A percentile compares a stretch with the other conserved stretches of the same genome.
phyloP scores from a whole-genome alignment of 2,329 filamentous ascomycete genomes.

The Aspergillus hiratsukae region DNA sequence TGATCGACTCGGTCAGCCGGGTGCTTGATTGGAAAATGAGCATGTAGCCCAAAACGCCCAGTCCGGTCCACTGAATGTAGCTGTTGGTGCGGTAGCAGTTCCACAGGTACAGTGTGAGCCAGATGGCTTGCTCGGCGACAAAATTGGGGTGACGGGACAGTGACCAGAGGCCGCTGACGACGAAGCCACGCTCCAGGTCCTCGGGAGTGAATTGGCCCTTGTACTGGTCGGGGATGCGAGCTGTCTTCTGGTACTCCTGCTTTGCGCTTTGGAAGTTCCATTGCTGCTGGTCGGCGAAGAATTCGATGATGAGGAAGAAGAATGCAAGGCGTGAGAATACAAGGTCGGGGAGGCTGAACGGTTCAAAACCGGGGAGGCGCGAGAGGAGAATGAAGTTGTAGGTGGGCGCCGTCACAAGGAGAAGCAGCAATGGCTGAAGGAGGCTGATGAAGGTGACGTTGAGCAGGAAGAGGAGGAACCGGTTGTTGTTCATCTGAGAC shows the following conservation, averaged over 20 bases:
- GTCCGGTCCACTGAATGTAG: constrained; percentile 71
- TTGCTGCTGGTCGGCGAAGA: constrained; percentile 85
- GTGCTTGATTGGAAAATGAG: constrained; percentile 87
- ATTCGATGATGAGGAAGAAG: constrained; percentile 61
- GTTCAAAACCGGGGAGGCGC: constrained; percentile 52
- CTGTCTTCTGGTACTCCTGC: constrained; percentile 65
- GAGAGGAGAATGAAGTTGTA: constrained; percentile 76
- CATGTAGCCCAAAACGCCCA: constrained; percentile 66
- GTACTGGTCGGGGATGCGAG: constrained; percentile 59
- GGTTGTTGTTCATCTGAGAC: constrained; percentile 58
- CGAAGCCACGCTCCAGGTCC: constrained; percentile 86
- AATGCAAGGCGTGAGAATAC: constrained; percentile 54
- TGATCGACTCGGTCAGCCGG: constrained; percentile 78
- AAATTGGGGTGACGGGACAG: constrained; percentile 95
- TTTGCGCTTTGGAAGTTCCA: constrained; percentile 88
- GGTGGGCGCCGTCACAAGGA: constrained; percentile 70
- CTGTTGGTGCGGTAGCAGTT: constrained; percentile 67
- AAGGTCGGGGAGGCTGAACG: constrained; percentile 57
- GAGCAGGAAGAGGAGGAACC: constrained; percentile 78
- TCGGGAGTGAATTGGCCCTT: constrained; percentile 55
- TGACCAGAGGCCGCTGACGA: constrained; percentile 77
- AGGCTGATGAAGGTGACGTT: constrained; percentile 88
- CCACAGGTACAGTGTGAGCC: constrained; percentile 88
- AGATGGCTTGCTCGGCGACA: constrained; percentile 83
- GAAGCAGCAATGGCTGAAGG: constrained; percentile 76